phyloP scores from a whole-genome alignment of 495 filamentous ascomycete species.

The Staphylotrichum tortipilum region DNA sequence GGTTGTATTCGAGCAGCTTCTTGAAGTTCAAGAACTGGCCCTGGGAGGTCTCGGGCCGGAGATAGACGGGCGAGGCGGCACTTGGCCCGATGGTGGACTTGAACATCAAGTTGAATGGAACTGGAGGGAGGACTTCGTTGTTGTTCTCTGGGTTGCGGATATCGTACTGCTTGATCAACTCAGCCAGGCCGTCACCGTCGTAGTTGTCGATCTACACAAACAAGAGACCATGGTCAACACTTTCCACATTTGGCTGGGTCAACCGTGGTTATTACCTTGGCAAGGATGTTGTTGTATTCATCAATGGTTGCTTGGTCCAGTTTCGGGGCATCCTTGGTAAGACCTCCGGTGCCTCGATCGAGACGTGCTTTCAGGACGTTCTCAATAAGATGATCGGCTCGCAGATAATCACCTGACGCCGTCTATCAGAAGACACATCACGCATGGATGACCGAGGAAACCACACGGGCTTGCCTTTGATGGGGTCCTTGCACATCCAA shows the following conservation, averaged over 20 bases:
- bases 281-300: slow-evolving; percentile 62
- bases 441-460: too few relatives aligned
- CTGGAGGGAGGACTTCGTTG: background rate
- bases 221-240: too few relatives aligned
- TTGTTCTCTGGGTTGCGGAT: background rate
- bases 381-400: slow-evolving; percentile 45
- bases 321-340: slow-evolving; percentile 42
- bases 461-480: slow-evolving; percentile 28
- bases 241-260: too few relatives aligned
- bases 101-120: background rate
- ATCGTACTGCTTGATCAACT: background rate
- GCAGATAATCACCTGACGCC: slow-evolving; percentile 33
- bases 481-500: slow-evolving; percentile 53
- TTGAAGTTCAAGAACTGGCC: slow-evolving; percentile 1
- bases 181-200: slow-evolving; percentile 37
- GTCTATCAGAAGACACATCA: too few relatives aligned
- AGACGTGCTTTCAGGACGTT: slow-evolving; percentile 38
- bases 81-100: background rate
- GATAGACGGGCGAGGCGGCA: background rate
- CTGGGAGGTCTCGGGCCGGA: background rate
- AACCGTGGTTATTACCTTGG: too few relatives aligned
- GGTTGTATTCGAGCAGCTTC: background rate
- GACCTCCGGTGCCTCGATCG: slow-evolving; percentile 35
- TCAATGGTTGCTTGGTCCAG: slow-evolving; percentile 54
- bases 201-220: slow-evolving; percentile 53